Evolutionary conservation across 306 rosid species (phyloP), one percentile per base, ranked within the genome.

Genomic region (Rosa lucieae): DNA sequence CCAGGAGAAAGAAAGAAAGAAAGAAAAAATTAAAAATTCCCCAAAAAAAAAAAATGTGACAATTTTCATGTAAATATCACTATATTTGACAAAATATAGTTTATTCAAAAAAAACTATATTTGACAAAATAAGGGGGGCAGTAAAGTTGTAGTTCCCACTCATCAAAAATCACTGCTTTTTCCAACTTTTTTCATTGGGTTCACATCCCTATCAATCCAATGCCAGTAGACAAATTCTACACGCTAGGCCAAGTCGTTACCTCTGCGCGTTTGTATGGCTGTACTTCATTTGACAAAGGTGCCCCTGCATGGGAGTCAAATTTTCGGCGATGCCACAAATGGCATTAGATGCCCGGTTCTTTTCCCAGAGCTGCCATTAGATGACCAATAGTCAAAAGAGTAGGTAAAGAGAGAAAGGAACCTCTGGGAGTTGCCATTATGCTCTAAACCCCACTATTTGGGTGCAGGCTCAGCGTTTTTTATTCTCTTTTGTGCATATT

Each of bases 181-280:
- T 12, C 42, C 40, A 11, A 29, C 40, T 29, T 62, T 62, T 21
- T 35, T 35, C 48, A 77, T 89, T 80, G 74, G 70, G 91, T 92
- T 88, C 87, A 87, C 92, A 87, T 90, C 86, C 93, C 88, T 77
- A 82, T 90, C 91, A 84, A 58, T 80, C 89, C 89, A 77, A 80
- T 77, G 73, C 73, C 78, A 84, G 81, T 73, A 61, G 86, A 83
- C 97, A 92, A 91, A 76, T 88, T 86, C 86, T 52, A 87, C 97
- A 92, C 97, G 95, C 93, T 72, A 94, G 53, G 35, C 72, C 32
- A 18, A 82, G 81, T 86, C 90, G 85, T 87, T 85, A 90, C 75
- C 83, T 82, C 86, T 85, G 55, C 85, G 86, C 48, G 80, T 49
- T 78, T 77, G 77, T 80, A 74, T 72, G 70, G 78, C 90, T 89